Base-by-base conservation (phyloP, 2,329 filamentous ascomycete species). In the Ophiosphaerella korrae region DNA sequence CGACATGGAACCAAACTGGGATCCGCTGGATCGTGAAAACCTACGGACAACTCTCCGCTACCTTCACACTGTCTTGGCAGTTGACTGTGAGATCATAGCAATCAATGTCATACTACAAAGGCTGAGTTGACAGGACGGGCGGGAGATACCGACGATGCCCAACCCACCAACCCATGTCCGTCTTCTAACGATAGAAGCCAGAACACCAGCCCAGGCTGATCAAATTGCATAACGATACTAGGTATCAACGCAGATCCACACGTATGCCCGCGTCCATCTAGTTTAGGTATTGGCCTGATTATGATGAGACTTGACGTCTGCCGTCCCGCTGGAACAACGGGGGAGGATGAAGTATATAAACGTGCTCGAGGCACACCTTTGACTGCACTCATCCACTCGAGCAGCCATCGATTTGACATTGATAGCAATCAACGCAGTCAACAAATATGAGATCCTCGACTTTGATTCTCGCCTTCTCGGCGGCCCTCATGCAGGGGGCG, bases 391-490 rank as follows among this genome's bases (percentile, higher is more conserved):
- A 31, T 16, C 39, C 5, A 42, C 23, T 31, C 39, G 8, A 32
- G n/a, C 39, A 42, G 9, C 12, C 16, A 29, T 26, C 23, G 13
- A n/a, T 42, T 29, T 7, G 18, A 14, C 12, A 36, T 16, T 9
- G 2, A 14, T 26, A 42, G 14, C 16, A 29, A 41, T 32, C 34
- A 18, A 36, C 34, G 13, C 16, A 29, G 7, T 29, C 26, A 29
- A 11, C 26, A 14, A 42, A 34, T 18, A 43, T 43, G 41, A 43
- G 12, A 31, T 21, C 41, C 24, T 16, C 31, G 11, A 43, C 29
- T 24, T 21, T 43, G 16, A 18, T 43, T 8, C n/a, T 43, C 16
- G 32, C 41, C 41, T 43, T 43, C 23, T 43, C 41, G 18, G 41
- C 41, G 1, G 29, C 33, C 6, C 14, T 43, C 21, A 18, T 33